A percentile compares a stretch with the other conserved stretches of the same genome.
These are phyloP conservation scores for Taphrina communis DNA, from an alignment of 1,139 yeast species.

Conservation along the genomic window DNA sequence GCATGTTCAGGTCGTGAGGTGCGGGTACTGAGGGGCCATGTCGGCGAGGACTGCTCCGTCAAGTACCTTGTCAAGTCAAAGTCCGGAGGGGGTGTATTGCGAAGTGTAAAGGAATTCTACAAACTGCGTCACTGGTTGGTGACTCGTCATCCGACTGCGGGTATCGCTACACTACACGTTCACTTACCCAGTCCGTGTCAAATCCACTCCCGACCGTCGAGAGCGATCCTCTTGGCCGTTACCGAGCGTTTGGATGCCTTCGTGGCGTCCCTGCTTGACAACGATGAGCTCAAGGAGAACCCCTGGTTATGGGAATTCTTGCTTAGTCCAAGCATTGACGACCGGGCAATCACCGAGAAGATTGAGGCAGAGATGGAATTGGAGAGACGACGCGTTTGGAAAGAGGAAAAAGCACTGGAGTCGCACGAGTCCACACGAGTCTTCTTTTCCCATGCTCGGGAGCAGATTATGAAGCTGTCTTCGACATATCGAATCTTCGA, in stretches of 20 bases:
- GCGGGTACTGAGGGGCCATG: slow-evolving; percentile 30
- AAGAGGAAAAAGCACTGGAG: slow-evolving; percentile 24
- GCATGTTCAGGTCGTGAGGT: slow-evolving; percentile 33
- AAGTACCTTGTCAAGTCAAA: slow-evolving; percentile 32
- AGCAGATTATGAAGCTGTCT: slow-evolving; percentile 33
- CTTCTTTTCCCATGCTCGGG: slow-evolving; percentile 34
- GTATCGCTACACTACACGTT: slow-evolving; percentile 47
- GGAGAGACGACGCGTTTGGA: slow-evolving; percentile 12
- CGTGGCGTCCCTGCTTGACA: slow-evolving; percentile 55
- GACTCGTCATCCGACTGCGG: slow-evolving; percentile 48
- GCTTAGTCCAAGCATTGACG: slow-evolving; percentile 51
- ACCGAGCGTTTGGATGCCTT: slow-evolving; percentile 59
- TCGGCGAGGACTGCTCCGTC: slow-evolving; percentile 39
- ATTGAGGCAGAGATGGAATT: slow-evolving; percentile 18
- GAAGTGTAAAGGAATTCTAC: slow-evolving; percentile 54
- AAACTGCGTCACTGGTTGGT: slow-evolving; percentile 53
- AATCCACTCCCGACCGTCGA: slow-evolving; percentile 51
- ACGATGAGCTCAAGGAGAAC: slow-evolving; percentile 52
- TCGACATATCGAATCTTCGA: slow-evolving; percentile 34
- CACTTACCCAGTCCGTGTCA: slow-evolving; percentile 49
- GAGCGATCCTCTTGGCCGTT: slow-evolving; percentile 57
- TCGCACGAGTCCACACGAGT: slow-evolving; percentile 17
- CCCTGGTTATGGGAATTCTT: slow-evolving; percentile 58
- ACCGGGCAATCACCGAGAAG: slow-evolving; percentile 6
- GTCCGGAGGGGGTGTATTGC: slow-evolving; percentile 31